These are phyloP conservation scores for Rhinocladiella similis DNA, from an alignment of 2,329 filamentous ascomycete species.

Conservation along the genomic window DNA sequence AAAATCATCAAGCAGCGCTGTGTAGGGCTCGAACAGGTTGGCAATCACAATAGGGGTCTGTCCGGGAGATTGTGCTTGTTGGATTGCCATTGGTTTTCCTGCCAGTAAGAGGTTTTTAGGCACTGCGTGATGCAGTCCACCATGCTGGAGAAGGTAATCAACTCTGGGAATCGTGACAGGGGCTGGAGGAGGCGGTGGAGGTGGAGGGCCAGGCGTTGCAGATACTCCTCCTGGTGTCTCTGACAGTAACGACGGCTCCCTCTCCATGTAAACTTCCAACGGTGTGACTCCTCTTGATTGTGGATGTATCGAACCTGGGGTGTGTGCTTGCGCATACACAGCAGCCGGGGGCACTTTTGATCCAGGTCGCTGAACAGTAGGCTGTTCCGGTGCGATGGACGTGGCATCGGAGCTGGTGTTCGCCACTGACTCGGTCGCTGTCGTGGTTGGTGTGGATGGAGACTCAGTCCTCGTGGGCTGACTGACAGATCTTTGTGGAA, in stretches of 20 bases:
- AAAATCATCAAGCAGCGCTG: constrained; percentile 82
- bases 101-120: constrained; percentile 68
- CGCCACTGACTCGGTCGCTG: constrained; percentile 33
- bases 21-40: constrained; percentile 78
- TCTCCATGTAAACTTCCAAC: constrained; percentile 39
- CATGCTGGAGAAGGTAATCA: constrained; percentile 88
- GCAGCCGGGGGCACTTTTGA: constrained; percentile 23
- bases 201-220: constrained; percentile 61
- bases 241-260: constrained; percentile 21
- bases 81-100: constrained; percentile 41
- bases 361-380: constrained; percentile 31
- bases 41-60: constrained; percentile 68
- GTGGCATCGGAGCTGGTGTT: constrained; percentile 44
- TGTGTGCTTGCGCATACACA: background rate
- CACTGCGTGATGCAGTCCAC: constrained; percentile 71
- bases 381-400: constrained; percentile 46
- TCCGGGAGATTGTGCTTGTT: constrained; percentile 56
- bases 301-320: constrained; percentile 4
- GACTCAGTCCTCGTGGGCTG: constrained; percentile 36
- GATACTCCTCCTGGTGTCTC: constrained; percentile 33
- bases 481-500: constrained; percentile 37
- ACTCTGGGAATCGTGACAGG: constrained; percentile 74
- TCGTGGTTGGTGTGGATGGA: constrained; percentile 36
- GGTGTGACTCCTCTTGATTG: constrained; percentile 32
- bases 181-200: constrained; percentile 69